Conservation (phyloP, 495 filamentous ascomycete species). For the Aspergillus sclerotioniger region DNA sequence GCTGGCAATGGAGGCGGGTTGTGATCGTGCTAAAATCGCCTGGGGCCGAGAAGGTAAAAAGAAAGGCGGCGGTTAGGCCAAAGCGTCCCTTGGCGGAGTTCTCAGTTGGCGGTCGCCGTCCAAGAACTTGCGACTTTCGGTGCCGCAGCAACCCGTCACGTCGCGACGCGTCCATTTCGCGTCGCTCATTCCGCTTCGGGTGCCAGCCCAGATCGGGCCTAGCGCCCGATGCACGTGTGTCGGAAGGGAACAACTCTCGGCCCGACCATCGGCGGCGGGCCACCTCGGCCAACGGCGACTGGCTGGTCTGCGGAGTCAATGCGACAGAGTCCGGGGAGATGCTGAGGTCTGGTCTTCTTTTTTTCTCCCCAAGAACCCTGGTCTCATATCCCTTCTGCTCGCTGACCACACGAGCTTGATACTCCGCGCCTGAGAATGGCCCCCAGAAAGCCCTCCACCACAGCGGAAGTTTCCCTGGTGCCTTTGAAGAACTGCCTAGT, state of each 20-base stretch:
- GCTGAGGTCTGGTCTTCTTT: constrained; percentile 18
- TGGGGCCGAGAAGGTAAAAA: constrained; percentile 8
- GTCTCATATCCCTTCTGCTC: constrained; percentile 10
- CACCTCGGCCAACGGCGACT: constrained; percentile 26
- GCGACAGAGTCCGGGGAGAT: constrained; percentile 32
- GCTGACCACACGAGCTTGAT: constrained; percentile 7
- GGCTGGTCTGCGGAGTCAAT: constrained; percentile 27
- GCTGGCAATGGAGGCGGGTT: constrained; percentile 20
- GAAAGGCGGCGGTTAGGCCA: constrained; percentile 7
- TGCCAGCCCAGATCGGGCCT: constrained; percentile 13
- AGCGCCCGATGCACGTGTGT: constrained; percentile 18
- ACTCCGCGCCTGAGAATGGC: constrained; percentile 49
- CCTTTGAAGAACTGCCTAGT: constrained; percentile 92
- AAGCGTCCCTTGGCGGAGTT: constrained; percentile 5
- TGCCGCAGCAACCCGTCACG: constrained; percentile 17
- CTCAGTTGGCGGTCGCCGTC: neutral
- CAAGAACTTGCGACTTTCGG: neutral
- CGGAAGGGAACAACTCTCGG: constrained; percentile 36
- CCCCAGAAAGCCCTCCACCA: constrained; percentile 64
- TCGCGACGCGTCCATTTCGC: constrained; percentile 28
- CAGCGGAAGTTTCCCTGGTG: constrained; percentile 74
- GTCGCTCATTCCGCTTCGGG: constrained; percentile 9
- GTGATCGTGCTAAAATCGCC: constrained; percentile 12
- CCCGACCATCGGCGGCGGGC: constrained; percentile 20
- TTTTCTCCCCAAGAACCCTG: constrained; percentile 12